Base-by-base conservation (phyloP, 164 flowering plant genomes). In the Amborella trichopoda region DNA sequence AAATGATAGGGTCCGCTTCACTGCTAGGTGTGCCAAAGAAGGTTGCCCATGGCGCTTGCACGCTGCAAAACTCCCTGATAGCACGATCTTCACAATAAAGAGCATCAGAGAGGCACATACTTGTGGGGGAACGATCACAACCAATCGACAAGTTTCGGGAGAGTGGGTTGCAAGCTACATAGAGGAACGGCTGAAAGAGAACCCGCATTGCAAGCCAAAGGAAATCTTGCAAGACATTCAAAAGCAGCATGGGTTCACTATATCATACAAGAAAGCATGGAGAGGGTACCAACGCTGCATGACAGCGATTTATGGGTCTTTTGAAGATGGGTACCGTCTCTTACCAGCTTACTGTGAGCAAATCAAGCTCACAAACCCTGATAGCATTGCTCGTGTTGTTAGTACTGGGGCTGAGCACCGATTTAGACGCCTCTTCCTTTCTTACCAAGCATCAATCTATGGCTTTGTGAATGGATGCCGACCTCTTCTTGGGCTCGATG, bases 41-140 rank as follows among this genome's bases (percentile, higher is more conserved):
- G 83, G 77, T n/a, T 87, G 96, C 63, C 96, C 96, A 21, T 87
- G 96, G 96, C 79, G 77, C 18, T 77, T 87, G 28, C 96, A 83
- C 54, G 93, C 90, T 0, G 87, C 70, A 2, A 87, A 87, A 69
- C 77, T 83, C 53, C 84, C 93, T n/a, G 65, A 69, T 64, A 68
- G 62, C 18, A 69, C 84, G 19, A 87, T 80, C 18, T 87, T 87
- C 44, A 53, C 68, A 1, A 77, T 87, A 59, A 72, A 87, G 66
- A 87, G 83, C 58, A 72, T 87, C 48, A 80, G 75, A 50, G 78
- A 74, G n/a, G 64, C 71, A 8, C 96, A 87, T 53, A 87, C 87
- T 3, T 87, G 96, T 69, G 96, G 80, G 6, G 62, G 56, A 53
- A 81, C 59, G 64, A 81, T 84, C 6, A 84, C 78, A 44, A 63